Evolutionary conservation across 1,139 yeast species (phyloP), one percentile per base, ranked within the genome.

Genomic region (Candida frijolesensis): DNA sequence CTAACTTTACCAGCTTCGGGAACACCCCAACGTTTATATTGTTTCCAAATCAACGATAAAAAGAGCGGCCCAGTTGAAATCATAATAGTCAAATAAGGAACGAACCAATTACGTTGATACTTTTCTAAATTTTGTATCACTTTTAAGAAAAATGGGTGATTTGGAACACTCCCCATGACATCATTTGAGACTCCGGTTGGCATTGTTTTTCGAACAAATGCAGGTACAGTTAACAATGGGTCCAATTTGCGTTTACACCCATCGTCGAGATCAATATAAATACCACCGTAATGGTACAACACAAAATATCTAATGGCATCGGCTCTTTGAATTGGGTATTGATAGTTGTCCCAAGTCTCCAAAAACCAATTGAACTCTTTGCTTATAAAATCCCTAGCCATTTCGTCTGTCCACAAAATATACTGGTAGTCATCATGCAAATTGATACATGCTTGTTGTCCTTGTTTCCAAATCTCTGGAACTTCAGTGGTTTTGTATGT

Each of bases 171-270:
- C 11, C 96, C 97, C 96, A 91, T 88, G 19, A 91, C 91, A 66
- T 91, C 97, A 67, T 91, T 91, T 14, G 96, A 89, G 47, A 91
- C 84, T 49, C 97, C 98, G 0, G 96, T 87, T 32, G 98, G 98
- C 7, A 82, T 72, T 0, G 98, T 91, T 65, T 89, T 89, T 55
- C 97, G 78, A 25, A 88, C 89, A 73, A 89, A 89, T 1, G 96
- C 96, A 0, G 96, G 91, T 7, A 82, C 88, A 1, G 88, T 79
- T 54, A 91, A 77, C 53, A 92, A 71, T 0, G 96, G 95, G 65
- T 91, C 97, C 57, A 91, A 73, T 53, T 78, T 78, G 53, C 91
- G 75, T 56, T 81, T 80, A 67, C 97, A 90, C 5, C 94, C 96
- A 65, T 89, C 96, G 63, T 91, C 97, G 59, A 91, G 74, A 68